Evolutionary conservation across 352 stramenopile species (phyloP).

Genomic region (Phytophthora aleatoria): DNA sequence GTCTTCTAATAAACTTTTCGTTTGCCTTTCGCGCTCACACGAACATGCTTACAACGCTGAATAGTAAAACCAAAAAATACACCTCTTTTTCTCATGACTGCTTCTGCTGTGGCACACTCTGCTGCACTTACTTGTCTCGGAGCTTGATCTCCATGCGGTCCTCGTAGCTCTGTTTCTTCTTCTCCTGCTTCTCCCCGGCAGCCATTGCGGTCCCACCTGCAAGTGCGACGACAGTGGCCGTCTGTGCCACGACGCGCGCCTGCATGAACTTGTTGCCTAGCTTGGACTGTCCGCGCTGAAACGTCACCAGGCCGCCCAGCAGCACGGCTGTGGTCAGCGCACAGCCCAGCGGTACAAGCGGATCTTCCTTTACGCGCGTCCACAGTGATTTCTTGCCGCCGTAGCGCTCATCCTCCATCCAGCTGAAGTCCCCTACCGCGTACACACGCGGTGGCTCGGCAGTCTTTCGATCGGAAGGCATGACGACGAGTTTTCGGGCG

Average conservation of each 20-base stretch:
- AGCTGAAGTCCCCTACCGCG: conserved; percentile 65
- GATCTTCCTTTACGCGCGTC: conserved; percentile 71
- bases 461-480: conserved; percentile 15
- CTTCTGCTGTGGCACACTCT: not conserved
- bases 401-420: conserved; percentile 62
- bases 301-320: conserved; percentile 69
- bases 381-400: conserved; percentile 67
- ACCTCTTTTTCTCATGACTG: too few relatives aligned
- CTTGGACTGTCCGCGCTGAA: conserved; percentile 74
- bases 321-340: conserved; percentile 67
- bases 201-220: conserved; percentile 52
- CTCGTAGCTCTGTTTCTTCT: conserved; percentile 68
- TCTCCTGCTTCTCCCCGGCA: conserved; percentile 50
- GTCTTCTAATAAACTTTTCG: conserved; percentile 25
- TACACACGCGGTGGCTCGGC: conserved; percentile 30
- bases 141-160: conserved; percentile 75
- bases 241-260: conserved; percentile 73
- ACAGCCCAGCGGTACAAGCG: conserved; percentile 77
- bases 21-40: conserved; percentile 10
- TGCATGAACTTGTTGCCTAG: conserved; percentile 87
- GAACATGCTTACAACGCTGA: not conserved
- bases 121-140: conserved; percentile 22
- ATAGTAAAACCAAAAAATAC: not conserved
- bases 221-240: conserved; percentile 70
- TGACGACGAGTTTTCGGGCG: not conserved